Conservation (phyloP, 179 eudicot species). For the Drosera spatulata region DNA sequence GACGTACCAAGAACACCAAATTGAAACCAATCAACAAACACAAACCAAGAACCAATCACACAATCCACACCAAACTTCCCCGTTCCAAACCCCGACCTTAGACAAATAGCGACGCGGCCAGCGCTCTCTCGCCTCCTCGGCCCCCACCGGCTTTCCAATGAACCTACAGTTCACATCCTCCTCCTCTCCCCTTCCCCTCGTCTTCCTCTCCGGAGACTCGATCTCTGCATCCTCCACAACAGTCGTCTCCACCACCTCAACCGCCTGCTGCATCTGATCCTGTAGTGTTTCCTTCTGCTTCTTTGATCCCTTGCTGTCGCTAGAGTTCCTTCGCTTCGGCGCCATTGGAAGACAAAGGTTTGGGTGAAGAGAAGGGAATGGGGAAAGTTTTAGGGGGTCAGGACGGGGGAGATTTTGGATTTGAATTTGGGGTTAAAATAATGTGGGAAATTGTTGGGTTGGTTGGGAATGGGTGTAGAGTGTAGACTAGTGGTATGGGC, state of each 20-base stretch:
- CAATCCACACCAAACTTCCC: neutral
- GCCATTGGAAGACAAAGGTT: neutral
- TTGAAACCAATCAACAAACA: neutral
- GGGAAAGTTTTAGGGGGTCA: constrained; percentile 3
- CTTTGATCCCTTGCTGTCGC: too few species aligned
- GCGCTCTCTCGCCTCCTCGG: constrained; percentile 25
- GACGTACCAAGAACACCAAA: too few species aligned
- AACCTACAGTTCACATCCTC: constrained; percentile 18
- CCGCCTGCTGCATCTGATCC: neutral
- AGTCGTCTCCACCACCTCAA: neutral
- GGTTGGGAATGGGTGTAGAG: neutral
- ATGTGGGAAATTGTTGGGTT: neutral
- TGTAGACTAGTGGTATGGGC: neutral
- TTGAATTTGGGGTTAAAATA: neutral
- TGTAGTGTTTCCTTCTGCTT: too few species aligned
- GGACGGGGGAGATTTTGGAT: constrained; percentile 1
- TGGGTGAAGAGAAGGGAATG: neutral
- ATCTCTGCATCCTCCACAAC: neutral
- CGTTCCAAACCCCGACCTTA: constrained; percentile 4
- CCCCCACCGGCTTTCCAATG: constrained; percentile 31
- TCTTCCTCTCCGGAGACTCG: too few species aligned
- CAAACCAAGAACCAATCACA: neutral
- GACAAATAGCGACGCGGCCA: constrained; percentile 41
- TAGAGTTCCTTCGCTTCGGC: too few species aligned
- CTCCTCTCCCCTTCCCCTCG: neutral